phyloP scores from a whole-genome alignment of 768 basidiomycete genomes.

The Podaxis pistillaris region DNA sequence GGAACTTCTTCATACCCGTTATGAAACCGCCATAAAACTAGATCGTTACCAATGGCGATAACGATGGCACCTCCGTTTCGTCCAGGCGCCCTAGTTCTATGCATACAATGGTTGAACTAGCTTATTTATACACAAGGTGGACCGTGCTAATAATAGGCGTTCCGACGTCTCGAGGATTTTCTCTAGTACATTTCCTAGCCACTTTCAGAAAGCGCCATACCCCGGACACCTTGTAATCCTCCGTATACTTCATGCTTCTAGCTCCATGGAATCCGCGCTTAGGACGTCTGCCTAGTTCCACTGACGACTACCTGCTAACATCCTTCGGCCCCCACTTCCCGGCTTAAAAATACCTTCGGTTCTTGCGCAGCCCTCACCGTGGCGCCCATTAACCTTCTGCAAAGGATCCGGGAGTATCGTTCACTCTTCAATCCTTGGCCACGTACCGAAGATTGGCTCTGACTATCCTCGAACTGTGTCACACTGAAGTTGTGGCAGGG shows the following conservation, averaged over 20 bases:
- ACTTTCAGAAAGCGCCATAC: neutral
- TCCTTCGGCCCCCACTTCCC: slow-evolving; percentile 4
- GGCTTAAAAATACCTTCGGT: neutral
- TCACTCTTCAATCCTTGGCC: too few relatives aligned
- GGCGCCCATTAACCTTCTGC: neutral
- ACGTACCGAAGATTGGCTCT: too few relatives aligned
- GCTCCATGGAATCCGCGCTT: slow-evolving; percentile 8
- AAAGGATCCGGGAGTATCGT: neutral
- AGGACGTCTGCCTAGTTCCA: neutral
- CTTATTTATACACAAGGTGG: neutral
- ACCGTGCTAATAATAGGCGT: slow-evolving; percentile 1
- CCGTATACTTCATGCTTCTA: neutral
- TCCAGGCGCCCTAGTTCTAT: neutral
- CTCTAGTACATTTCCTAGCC: neutral
- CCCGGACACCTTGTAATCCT: slow-evolving; percentile 7
- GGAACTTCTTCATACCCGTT: neutral
- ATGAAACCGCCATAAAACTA: neutral
- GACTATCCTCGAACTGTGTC: too few relatives aligned
- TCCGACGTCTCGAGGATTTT: neutral
- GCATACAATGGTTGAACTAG: neutral
- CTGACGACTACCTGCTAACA: neutral
- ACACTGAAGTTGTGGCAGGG: too few relatives aligned
- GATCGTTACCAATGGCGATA: neutral
- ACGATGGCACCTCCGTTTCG: neutral
- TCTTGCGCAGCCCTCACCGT: neutral